Conservation (phyloP, 1,139 yeast genomes). For the Kodamaea ohmeri region DNA sequence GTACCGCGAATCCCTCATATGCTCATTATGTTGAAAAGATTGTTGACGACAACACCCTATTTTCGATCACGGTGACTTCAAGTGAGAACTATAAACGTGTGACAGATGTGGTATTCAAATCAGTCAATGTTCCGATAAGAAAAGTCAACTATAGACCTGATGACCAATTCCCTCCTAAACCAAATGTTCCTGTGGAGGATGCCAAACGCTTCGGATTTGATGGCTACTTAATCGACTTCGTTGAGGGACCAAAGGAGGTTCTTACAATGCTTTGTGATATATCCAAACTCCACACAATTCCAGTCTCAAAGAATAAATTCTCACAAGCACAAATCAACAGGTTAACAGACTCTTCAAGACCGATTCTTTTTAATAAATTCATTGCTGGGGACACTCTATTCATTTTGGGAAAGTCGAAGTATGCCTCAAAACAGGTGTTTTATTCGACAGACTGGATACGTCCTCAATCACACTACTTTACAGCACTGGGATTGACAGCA, state of each 20-base stretch:
- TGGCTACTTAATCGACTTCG: slow-evolving; percentile 69
- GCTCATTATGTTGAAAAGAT: slow-evolving; percentile 59
- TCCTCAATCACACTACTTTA: slow-evolving; percentile 35
- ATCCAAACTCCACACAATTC: slow-evolving; percentile 58
- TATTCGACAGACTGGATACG: slow-evolving; percentile 36
- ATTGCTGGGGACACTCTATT: slow-evolving; percentile 58
- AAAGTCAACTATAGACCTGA: slow-evolving; percentile 16
- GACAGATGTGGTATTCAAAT: slow-evolving; percentile 26
- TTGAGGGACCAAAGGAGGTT: slow-evolving; percentile 75
- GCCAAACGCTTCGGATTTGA: slow-evolving; percentile 64
- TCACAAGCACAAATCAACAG: slow-evolving; percentile 38
- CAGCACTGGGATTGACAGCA: slow-evolving; percentile 42
- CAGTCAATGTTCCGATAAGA: slow-evolving; percentile 39
- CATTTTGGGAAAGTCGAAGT: slow-evolving; percentile 51
- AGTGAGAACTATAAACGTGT: slow-evolving; percentile 44
- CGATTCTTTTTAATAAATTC: slow-evolving; percentile 51
- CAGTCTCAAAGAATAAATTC: slow-evolving; percentile 52
- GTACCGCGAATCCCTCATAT: slow-evolving; percentile 49
- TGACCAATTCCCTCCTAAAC: slow-evolving; percentile 12
- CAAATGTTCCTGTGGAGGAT: slow-evolving; percentile 25
- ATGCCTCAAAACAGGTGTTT: slow-evolving; percentile 54
- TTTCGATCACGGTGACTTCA: slow-evolving; percentile 45
- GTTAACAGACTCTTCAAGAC: slow-evolving; percentile 35
- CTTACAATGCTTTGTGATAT: slow-evolving; percentile 68
- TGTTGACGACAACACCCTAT: slow-evolving; percentile 51